phyloP scores from a whole-genome alignment of 148 eudicot species.

The Rhododendron mucronatum region DNA sequence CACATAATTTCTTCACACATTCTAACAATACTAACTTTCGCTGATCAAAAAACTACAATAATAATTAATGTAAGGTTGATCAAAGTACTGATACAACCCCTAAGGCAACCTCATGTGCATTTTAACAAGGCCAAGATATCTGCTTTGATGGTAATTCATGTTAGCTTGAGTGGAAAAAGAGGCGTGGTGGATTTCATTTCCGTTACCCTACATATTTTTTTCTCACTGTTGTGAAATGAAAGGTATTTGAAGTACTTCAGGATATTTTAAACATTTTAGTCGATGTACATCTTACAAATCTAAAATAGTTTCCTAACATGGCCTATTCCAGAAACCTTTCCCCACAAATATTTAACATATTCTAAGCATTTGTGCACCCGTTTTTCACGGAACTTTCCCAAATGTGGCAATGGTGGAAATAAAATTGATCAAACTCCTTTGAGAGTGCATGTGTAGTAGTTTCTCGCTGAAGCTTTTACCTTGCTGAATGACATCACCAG shows the following conservation, averaged over 20 bases:
- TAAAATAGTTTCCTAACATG: not conserved
- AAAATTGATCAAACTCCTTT: not conserved
- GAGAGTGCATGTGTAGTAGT: not conserved
- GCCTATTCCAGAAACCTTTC: not conserved
- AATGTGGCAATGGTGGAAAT: not conserved
- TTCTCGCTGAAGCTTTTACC: not conserved
- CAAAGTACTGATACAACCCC: not conserved
- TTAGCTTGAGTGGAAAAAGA: not conserved
- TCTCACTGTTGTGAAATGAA: not conserved
- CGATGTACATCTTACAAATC: not conserved
- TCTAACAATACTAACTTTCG: not conserved
- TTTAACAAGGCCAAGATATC: not conserved
- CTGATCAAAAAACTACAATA: not conserved
- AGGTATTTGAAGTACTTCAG: not conserved
- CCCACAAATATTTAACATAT: not conserved
- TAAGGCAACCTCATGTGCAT: too few relatives aligned
- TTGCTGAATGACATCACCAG: not conserved
- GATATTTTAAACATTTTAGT: not conserved
- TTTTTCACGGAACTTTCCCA: not conserved
- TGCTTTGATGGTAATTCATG: not conserved
- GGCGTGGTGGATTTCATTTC: not conserved
- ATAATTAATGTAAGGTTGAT: not conserved
- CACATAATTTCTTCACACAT: not conserved
- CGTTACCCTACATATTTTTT: not conserved
- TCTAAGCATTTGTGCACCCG: not conserved